These are phyloP conservation scores for Angomonas ambiguus DNA, from an alignment of 208 protist species.

Conservation along the genomic window DNA sequence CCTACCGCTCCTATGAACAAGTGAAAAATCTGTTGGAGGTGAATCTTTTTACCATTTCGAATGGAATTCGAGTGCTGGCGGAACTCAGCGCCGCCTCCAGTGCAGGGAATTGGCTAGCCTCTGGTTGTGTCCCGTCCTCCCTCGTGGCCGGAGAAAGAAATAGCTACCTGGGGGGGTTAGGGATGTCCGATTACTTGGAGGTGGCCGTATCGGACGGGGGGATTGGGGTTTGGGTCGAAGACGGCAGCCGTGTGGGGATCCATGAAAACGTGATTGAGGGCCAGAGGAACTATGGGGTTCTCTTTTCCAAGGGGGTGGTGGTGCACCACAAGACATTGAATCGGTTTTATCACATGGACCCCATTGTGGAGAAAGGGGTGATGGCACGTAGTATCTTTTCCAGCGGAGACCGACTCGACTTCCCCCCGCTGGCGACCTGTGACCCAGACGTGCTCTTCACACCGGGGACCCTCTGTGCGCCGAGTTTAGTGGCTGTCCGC, in stretches of 20 bases:
- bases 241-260: conserved; percentile 54
- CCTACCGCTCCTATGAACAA: conserved; percentile 41
- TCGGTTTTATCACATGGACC: conserved; percentile 24
- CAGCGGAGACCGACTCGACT: conserved; percentile 8
- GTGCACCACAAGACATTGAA: conserved; percentile 48
- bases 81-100: conserved; percentile 60
- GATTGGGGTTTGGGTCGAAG: conserved; percentile 71
- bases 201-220: conserved; percentile 68
- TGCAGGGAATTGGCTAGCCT: conserved; percentile 43
- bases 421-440: conserved; percentile 26
- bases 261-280: conserved; percentile 38
- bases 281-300: conserved; percentile 59
- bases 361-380: neutral
- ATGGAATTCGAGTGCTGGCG: conserved; percentile 40
- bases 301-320: conserved; percentile 38
- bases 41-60: conserved; percentile 40
- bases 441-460: conserved; percentile 38
- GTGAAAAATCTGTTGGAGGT: conserved; percentile 35
- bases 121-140: conserved; percentile 26
- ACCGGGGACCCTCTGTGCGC: conserved; percentile 27
- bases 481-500: conserved; percentile 24
- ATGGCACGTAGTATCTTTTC: conserved; percentile 10
- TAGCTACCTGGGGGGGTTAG: conserved; percentile 25
- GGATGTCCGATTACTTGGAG: conserved; percentile 39
- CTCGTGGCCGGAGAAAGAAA: neutral